Base-by-base conservation (phyloP, 345 rosid species). In the Sisymbrium irio region DNA sequence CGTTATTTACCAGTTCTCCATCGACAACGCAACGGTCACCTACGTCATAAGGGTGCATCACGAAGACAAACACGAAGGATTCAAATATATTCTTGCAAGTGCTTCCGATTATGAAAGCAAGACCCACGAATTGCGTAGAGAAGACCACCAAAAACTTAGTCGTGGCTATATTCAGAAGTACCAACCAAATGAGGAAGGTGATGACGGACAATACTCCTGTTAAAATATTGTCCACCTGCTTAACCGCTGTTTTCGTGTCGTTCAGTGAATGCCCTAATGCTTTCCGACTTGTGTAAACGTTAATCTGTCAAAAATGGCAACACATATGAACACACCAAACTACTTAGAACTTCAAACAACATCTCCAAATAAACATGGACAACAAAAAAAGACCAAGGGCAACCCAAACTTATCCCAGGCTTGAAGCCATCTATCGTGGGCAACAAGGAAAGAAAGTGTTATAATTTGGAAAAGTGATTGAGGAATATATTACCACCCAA, bases 31-130 rank as follows among this genome's bases (percentile, higher is more conserved):
- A 91, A 56, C 89, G 96, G 57, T 93, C 98, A 27, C 98, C 97
- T 1, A 93, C 98, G 55, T 93, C 98, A 76, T 88, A 93, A 35
- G 98, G 97, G 64, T 93, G 98, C 97, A 91, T 87, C 70, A 91
- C 85, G 50, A 93, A 93, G n/a, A 91, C 97, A 62, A 93, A 89
- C 54, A 90, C 70, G 63, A 93, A 81, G 17, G 90, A 86, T 76
- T 90, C 98, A 9, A 93, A 89, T 66, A 89, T 77, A 33, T 83
- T 86, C 84, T 86, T 91, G 93, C 98, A 91, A 30, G 90, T 88
- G 73, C 87, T 87, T 75, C 91, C 89, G 13, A 89, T 85, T 74
- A 93, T 76, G 72, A 93, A 93, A 42, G 85, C 91, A 10, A 85
- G 88, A 35, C 82, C 83, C 15, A 89, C 78, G 2, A 91, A 80